Evolutionary conservation across 768 basidiomycete species (phyloP).

Genomic region (Agrocybe praecox): DNA sequence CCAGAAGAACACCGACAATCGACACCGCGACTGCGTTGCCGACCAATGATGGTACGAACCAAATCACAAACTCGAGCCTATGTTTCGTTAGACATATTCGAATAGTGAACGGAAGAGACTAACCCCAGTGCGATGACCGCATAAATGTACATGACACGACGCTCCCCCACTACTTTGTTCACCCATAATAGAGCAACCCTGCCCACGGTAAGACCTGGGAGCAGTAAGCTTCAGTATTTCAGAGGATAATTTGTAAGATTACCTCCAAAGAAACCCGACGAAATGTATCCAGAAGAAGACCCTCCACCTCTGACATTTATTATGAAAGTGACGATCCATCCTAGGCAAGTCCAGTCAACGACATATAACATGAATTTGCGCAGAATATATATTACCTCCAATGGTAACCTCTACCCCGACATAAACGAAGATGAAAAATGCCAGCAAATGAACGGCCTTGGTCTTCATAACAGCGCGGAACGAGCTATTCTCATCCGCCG

Average conservation of each 20-base stretch:
- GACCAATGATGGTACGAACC: slow-evolving; percentile 69
- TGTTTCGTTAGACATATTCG: not conserved
- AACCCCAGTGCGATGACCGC: slow-evolving; percentile 51
- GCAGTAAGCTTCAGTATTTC: not conserved
- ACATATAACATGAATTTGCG: slow-evolving; percentile 13
- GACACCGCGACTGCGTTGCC: slow-evolving; percentile 67
- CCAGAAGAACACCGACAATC: slow-evolving; percentile 68
- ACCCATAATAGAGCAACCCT: slow-evolving; percentile 57
- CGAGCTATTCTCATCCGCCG: slow-evolving; percentile 35
- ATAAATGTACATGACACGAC: slow-evolving; percentile 54
- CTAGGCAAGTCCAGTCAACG: slow-evolving; percentile 26
- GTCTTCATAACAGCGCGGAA: slow-evolving; percentile 52
- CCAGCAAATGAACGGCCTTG: slow-evolving; percentile 61
- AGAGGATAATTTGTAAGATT: slow-evolving; percentile 5
- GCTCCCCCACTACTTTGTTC: slow-evolving; percentile 59
- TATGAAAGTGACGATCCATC: slow-evolving; percentile 73
- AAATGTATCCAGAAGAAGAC: slow-evolving; percentile 50
- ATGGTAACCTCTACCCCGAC: slow-evolving; percentile 70
- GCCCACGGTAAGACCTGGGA: slow-evolving; percentile 56
- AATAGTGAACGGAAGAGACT: slow-evolving; percentile 8
- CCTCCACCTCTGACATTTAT: slow-evolving; percentile 37
- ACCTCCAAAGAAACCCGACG: slow-evolving; percentile 57
- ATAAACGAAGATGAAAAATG: slow-evolving; percentile 66
- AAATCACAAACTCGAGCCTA: slow-evolving; percentile 67
- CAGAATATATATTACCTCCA: slow-evolving; percentile 35